Evolutionary conservation across 1,284 basidiomycete genomes (phyloP), one percentile per base, ranked within the genome.

Genomic region (Trametes pubescens): DNA sequence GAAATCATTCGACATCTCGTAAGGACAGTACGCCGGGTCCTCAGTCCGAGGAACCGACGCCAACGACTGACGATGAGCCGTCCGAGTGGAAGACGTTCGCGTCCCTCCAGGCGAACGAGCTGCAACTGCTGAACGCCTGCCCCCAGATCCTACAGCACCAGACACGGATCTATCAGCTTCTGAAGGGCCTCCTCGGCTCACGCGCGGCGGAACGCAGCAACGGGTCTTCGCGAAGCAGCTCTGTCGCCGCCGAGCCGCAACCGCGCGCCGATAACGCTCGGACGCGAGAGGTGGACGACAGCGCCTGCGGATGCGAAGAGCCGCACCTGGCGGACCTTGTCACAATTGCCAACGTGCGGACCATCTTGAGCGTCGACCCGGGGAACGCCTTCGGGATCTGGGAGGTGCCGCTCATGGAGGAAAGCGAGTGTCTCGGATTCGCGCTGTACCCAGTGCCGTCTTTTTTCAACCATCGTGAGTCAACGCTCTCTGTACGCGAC

Each of bases 351-450:
- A 78, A 77, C 51, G 78, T 86, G 29, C 82, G 88, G 32, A 80
- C 77, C 2, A 76, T 87, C 11, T 76, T 89, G 24, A 80, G 80
- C n/a, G 81, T 88, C 22, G 88, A 89, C 66, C 80, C 82, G 37
- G 87, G 87, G 21, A 90, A 90, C 69, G 82, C 86, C 14, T 90
- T 90, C 66, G 88, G 88, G 24, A 81, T 90, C 48, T 89, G 85
- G 84, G 86, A 90, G 67, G 77, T 76, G 65, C 73, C 74, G 43
- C 47, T 73, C 35, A 76, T 75, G 22, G 74, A 75, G 11, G 84
- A 85, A 68, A 85, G 81, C 65, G 88, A 89, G 74, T 88, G 88
- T 81, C 73, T 89, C 40, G 88, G 88, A 32, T 90, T 86, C 81
- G 86, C 81, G 4, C 79, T 88, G 65, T 89, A 87, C 74, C 74